Percentiles rank a stretch among this genome's conserved stretches.
Conservation (phyloP, 2,329 filamentous ascomycete genomes). For the Monosporascus sp. region DNA sequence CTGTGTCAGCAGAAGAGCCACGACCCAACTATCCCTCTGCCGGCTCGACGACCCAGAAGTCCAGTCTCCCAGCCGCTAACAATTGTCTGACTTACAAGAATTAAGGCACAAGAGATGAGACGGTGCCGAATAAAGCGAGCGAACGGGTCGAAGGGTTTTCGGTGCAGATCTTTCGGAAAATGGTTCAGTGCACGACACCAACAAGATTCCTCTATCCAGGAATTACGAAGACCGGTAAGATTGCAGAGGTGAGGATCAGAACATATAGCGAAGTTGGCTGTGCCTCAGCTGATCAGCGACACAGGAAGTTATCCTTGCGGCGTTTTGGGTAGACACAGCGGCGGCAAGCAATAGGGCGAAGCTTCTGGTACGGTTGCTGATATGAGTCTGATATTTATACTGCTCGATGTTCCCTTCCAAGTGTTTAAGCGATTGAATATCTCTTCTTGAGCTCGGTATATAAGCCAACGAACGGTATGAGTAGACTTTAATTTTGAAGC, state of each 20-base stretch:
- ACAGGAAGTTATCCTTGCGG: neutral
- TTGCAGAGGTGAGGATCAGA: conserved; percentile 8
- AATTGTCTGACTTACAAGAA: conserved; percentile 2
- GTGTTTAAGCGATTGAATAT: conserved; percentile 32
- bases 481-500: conserved; percentile 14
- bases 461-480: conserved; percentile 17
- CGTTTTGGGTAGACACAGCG: too few relatives aligned
- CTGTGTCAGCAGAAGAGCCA: conserved; percentile 14
- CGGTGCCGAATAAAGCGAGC: conserved; percentile 26
- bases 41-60: conserved; percentile 1
- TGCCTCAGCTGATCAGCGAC: neutral
- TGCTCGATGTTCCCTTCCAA: conserved; percentile 25
- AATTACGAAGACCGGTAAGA: conserved; percentile 3
- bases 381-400: conserved; percentile 9
- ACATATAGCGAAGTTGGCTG: neutral
- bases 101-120: conserved; percentile 17
- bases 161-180: conserved; percentile 20
- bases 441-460: conserved; percentile 21
- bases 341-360: conserved; percentile 4
- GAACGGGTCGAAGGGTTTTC: conserved; percentile 20
- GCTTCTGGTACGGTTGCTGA: conserved; percentile 7
- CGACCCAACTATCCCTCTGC: conserved; percentile 2
- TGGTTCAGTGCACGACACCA: conserved; percentile 10
- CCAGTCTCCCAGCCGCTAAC: neutral
- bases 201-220: conserved; percentile 9